Conservation (phyloP, 345 rosid genomes). For the Gynandropsis gynandra region DNA sequence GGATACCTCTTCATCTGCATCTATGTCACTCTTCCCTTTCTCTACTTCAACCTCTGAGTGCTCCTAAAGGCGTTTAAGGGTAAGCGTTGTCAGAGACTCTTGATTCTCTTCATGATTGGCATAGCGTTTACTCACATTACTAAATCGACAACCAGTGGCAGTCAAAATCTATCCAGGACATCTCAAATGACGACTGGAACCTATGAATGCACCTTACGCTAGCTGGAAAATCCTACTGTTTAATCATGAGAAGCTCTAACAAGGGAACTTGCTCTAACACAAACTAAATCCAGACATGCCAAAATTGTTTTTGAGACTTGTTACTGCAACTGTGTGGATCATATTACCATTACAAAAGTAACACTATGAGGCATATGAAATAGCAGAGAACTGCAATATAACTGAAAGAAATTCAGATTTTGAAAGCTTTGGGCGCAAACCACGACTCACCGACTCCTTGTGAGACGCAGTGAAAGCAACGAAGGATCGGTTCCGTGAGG, state of each 20-base stretch:
- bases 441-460: conserved; percentile 49
- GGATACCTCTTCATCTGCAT: conserved; percentile 38
- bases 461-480: conserved; percentile 53
- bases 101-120: background rate
- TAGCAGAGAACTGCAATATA: background rate
- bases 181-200: background rate
- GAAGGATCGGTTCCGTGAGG: conserved; percentile 27
- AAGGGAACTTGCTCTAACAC: background rate
- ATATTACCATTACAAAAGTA: background rate
- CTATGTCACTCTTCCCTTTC: conserved; percentile 34
- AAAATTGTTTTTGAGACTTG: background rate
- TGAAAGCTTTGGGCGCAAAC: background rate
- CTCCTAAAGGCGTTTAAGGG: conserved; percentile 28
- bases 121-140: background rate
- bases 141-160: background rate
- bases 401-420: background rate
- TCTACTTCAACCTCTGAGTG: conserved; percentile 57
- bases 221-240: background rate
- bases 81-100: background rate
- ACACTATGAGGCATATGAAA: background rate
- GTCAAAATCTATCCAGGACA: background rate
- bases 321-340: background rate
- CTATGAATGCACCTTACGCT: conserved; percentile 3
- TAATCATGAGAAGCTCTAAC: background rate
- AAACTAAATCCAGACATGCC: background rate